These are phyloP conservation scores for Harrya chromipes DNA, from an alignment of 768 basidiomycete species.

Conservation along the genomic window DNA sequence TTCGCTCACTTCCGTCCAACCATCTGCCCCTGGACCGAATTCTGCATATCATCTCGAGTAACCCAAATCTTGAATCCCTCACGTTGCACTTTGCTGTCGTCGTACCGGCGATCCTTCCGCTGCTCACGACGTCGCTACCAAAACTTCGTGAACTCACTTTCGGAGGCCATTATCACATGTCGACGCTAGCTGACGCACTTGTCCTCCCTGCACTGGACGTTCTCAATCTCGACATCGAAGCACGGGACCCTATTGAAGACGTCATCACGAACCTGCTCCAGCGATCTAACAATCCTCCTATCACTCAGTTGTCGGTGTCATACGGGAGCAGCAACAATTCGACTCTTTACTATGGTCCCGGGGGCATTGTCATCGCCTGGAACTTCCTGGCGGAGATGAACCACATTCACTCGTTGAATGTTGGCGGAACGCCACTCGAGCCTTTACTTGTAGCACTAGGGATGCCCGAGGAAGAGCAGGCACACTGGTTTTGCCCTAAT, in stretches of 20 bases:
- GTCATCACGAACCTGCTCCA: constrained; percentile 57
- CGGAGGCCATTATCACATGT: constrained; percentile 66
- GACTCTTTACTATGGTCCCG: constrained; percentile 56
- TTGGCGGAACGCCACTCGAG: constrained; percentile 67
- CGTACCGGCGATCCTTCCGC: constrained; percentile 59
- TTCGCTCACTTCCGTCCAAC: constrained; percentile 62
- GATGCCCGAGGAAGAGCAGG: constrained; percentile 56
- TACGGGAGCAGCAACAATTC: constrained; percentile 43
- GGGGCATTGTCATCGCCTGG: constrained; percentile 63
- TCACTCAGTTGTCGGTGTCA: constrained; percentile 60
- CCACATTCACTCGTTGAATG: constrained; percentile 54
- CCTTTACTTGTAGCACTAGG: constrained; percentile 57
- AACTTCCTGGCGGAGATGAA: constrained; percentile 58
- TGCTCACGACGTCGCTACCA: constrained; percentile 50
- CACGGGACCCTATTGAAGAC: constrained; percentile 73
- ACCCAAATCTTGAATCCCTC: constrained; percentile 52
- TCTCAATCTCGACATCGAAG: constrained; percentile 67
- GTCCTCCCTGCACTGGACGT: constrained; percentile 54
- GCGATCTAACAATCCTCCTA: constrained; percentile 55
- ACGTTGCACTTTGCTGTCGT: constrained; percentile 62
- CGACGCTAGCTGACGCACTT: constrained; percentile 59
- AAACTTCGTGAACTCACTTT: constrained; percentile 54
- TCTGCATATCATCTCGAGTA: constrained; percentile 59
- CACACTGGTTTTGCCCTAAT: constrained; percentile 62
- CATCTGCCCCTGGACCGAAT: constrained; percentile 67